A percentile compares a stretch with the other conserved stretches of the same genome.
These are phyloP conservation scores for Neoscytalidium dimidiatum DNA, from an alignment of 2,329 filamentous ascomycete genomes.

Conservation along the genomic window DNA sequence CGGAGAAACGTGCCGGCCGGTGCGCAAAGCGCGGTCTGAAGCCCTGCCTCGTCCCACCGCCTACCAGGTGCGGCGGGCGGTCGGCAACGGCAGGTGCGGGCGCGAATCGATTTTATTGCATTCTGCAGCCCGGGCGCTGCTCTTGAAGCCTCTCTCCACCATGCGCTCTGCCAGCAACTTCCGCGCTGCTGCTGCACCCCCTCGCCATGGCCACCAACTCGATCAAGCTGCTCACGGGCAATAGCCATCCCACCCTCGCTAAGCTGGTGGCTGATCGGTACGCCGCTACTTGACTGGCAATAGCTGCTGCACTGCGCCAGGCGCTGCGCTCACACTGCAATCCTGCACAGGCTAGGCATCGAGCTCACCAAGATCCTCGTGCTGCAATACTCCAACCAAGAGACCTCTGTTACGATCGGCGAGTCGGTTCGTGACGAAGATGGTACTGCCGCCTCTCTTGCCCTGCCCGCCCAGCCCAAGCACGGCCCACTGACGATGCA, in stretches of 20 bases:
- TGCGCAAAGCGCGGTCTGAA: not conserved
- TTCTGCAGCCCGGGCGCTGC: not conserved
- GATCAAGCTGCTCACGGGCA: slow-evolving; percentile 74
- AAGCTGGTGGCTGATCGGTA: slow-evolving; percentile 69
- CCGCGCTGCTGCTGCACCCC: slow-evolving; percentile 6
- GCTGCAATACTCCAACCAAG: slow-evolving; percentile 83
- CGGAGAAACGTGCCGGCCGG: slow-evolving; percentile 12
- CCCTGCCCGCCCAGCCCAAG: slow-evolving; percentile 32
- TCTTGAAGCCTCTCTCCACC: slow-evolving; percentile 14
- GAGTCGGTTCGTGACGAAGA: slow-evolving; percentile 97
- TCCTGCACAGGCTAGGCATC: slow-evolving; percentile 65
- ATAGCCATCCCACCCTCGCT: slow-evolving; percentile 72
- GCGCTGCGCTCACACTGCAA: slow-evolving; percentile 23
- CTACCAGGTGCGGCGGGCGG: not conserved
- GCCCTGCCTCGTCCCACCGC: not conserved
- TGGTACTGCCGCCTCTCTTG: slow-evolving; percentile 53
- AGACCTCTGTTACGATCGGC: slow-evolving; percentile 89
- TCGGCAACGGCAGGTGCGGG: slow-evolving; percentile 6
- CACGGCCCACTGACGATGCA: slow-evolving; percentile 22
- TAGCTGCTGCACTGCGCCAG: slow-evolving; percentile 7
- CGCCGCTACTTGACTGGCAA: slow-evolving; percentile 14
- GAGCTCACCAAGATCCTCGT: slow-evolving; percentile 78
- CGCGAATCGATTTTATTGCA: slow-evolving; percentile 16
- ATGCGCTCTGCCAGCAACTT: slow-evolving; percentile 13
- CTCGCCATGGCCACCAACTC: slow-evolving; percentile 67